Evolutionary conservation across 108 stramenopile species (phyloP), one percentile per base, ranked within the genome.

Genomic region (Cyclotella distinguenda): DNA sequence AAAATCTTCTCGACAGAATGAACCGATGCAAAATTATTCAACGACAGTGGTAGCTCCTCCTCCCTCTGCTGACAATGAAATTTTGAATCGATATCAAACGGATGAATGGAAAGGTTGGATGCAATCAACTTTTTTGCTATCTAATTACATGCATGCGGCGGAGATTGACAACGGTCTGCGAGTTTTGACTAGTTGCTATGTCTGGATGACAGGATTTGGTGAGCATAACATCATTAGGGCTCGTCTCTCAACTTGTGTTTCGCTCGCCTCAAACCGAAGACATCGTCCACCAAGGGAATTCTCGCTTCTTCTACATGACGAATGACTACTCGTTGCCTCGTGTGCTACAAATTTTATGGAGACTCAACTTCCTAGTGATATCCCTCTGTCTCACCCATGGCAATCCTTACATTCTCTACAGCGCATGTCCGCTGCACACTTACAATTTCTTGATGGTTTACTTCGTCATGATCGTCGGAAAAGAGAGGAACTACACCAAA

Each of bases 31-130:
- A n/a, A n/a, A n/a, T n/a, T n/a, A n/a, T n/a, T n/a, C n/a, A n/a
- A n/a, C n/a, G 19, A 16, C 61, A 32, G 40, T 74, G 15, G 70
- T 87, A 10, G 83, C 79, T 3, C 59, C 62, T 23, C 4, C 39
- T 12, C 25, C 72, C n/a, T 80, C 80, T 19, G 74, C 87, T 47
- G 72, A 72, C 30, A 83, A 85, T 38, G 88, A 89, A 53, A 72
- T 98, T 21, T 79, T 98, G 15, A 96, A 97, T 82, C 86, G 97
- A 51, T 84, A 97, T 68, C 98, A 99, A 72, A 99, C 98, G 0
- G 96, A 98, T 64, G 98, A 99, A 70, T 99, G 98, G 98, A 99
- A 99, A 63, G 93, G 88, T 38, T 93, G 91, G 91, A 99, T 99
- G 98, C 97, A 98, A 81, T 95, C 94, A 66, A 93, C 96, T 69